Base-by-base conservation (phyloP, 305 asterid genomes). In the Rubia occidens region DNA sequence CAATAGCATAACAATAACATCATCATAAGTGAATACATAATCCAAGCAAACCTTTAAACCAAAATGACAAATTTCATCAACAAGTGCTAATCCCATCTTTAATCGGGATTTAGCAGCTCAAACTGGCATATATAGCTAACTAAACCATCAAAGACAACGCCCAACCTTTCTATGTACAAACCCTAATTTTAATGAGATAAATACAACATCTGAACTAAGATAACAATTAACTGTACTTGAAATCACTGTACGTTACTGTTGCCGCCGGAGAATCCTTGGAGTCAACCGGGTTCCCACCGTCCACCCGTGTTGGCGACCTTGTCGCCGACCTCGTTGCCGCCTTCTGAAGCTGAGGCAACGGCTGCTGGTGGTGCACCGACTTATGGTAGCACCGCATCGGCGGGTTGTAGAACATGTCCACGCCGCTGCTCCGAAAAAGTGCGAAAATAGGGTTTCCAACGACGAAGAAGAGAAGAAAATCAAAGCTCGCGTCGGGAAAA, bases 371-470 rank as follows among this genome's bases (percentile, higher is more conserved):
- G 44, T 75, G 54, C 63, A 81, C 69, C 63, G 74, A 71, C 66
- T 79, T 84, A 81, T 80, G 86, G 60, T 80, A 80, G 17, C 87
- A 85, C 67, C 90, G 77, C 37, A 84, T 78, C 68, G 89, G 87
- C 39, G 89, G 85, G 69, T 82, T 82, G 76, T 86, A 83, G 66
- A 81, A 85, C 78, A 0, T 24, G 26, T 24, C 26, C 26, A 24
- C 0, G 26, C 26, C 1, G 26, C 26, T 24, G 26, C 26, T 24
- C 26, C 26, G 1, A 24, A 24, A 24, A 24, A 24, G 26, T 24
- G 26, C 26, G 26, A 24, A 24, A 24, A 24, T 24, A 24, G 26
- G 26, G 26, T 24, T 24, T 24, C 26, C 26, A 24, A 24, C 26
- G 26, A 24, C 26, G 26, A n/a, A 24, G 26, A 24, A 24, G 26